Evolutionary conservation across 2,329 filamentous ascomycete genomes (phyloP).

Genomic region (Aspergillus neoniger): DNA sequence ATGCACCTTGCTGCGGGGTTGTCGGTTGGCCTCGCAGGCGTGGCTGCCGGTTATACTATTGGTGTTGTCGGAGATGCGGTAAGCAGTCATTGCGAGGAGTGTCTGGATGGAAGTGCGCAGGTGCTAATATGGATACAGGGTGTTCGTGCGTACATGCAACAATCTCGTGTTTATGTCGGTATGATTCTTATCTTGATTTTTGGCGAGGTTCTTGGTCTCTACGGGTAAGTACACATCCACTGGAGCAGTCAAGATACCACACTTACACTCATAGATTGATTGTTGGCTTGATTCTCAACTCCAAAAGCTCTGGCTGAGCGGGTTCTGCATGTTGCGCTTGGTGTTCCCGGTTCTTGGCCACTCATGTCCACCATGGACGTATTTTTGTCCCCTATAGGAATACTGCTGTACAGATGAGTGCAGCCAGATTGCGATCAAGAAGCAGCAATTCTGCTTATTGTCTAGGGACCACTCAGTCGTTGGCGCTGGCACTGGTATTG

Average conservation of each 20-base stretch:
- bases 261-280: slow-evolving; percentile 66
- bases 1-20: slow-evolving; percentile 91
- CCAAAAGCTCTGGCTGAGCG: slow-evolving; percentile 58
- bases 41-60: slow-evolving; percentile 95
- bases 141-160: slow-evolving; percentile 92
- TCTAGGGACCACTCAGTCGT: neutral
- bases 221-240: slow-evolving; percentile 67
- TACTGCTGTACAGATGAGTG: slow-evolving; percentile 5
- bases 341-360: slow-evolving; percentile 12
- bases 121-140: slow-evolving; percentile 51
- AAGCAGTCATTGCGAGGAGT: slow-evolving; percentile 30
- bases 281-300: slow-evolving; percentile 90
- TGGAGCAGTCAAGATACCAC: neutral
- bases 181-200: slow-evolving; percentile 99
- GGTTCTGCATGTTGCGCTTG: slow-evolving; percentile 1
- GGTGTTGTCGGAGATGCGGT: slow-evolving; percentile 91
- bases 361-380: slow-evolving; percentile 4
- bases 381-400: slow-evolving; percentile 12
- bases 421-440: slow-evolving; percentile 2
- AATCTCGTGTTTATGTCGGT: slow-evolving; percentile 93
- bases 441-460: neutral
- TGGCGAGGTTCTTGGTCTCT: slow-evolving; percentile 93
- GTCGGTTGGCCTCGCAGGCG: slow-evolving; percentile 85
- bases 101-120: neutral
- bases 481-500: slow-evolving; percentile 1